Evolutionary conservation across 306 rosid species (phyloP), one percentile per base, ranked within the genome.

Genomic region (Arachis hypogaea): DNA sequence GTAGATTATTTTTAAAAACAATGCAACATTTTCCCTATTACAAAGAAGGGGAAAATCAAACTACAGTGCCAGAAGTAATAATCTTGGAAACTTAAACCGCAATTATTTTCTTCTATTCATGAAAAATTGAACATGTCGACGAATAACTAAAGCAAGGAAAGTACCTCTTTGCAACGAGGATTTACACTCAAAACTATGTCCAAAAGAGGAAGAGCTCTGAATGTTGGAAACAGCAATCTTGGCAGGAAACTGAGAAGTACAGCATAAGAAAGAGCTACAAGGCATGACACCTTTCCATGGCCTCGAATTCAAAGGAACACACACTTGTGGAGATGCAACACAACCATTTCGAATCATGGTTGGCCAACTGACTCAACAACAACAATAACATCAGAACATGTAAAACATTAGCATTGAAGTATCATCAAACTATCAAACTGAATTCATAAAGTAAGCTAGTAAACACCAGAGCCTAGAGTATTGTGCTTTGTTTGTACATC

Each of bases 261-360:
- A 65, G n/a, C 82, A 73, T 22, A 66, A 66, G 29, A 81, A 46
- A 38, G 87, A 57, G 50, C 58, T 43, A 50, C 59, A 18, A 11
- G 86, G 67, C 59, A 66, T 14, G 7, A 51, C 45, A 9, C 63
- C 62, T 63, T 63, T 86, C 60, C 51, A 59, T 12, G 62, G 63
- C 80, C 85, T 57, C 38, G 80, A 75, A 77, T 63, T 80, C 54
- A 85, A 7, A 75, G 86, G 73, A 22, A 45, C 80, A 72, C 46
- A 75, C 81, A 87, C 88, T 55, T 82, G 72, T 74, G 89, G 72
- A 75, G 89, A 78, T 65, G 74, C 63, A 64, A 75, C 65, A 76
- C 87, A 78, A 42, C 84, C 87, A 71, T 81, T 85, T 47, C 52
- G 84, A 77, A 88, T 79, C 94, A 92, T 92, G 75, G 66, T 81